Evolutionary conservation across 768 basidiomycete genomes (phyloP).

Genomic region (Tricholoma furcatifolium): DNA sequence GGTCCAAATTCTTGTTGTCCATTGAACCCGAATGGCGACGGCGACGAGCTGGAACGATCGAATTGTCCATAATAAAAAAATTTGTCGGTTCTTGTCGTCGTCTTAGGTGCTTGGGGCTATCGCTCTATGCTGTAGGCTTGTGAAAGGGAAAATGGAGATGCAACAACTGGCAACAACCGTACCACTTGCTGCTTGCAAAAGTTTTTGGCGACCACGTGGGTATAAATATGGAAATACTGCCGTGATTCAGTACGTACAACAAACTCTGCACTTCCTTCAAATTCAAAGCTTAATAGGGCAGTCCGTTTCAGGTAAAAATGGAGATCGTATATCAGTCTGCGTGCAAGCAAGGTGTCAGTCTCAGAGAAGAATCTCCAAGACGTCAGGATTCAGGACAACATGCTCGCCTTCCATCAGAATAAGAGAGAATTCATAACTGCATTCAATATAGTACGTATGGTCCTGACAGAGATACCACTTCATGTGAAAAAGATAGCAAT

Average conservation of each 20-base stretch:
- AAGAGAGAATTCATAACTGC: conserved; percentile 2
- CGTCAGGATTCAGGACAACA: too few relatives aligned
- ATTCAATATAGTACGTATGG: conserved; percentile 9
- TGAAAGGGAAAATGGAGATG: background rate
- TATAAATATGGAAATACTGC: background rate
- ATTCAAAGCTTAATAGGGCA: too few relatives aligned
- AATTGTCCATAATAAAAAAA: conserved; percentile 17
- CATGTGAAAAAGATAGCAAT: conserved; percentile 9
- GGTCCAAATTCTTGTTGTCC: conserved; percentile 27
- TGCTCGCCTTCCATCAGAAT: background rate
- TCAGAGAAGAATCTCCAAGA: too few relatives aligned
- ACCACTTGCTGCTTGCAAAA: conserved; percentile 3
- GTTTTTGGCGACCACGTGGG: conserved; percentile 13
- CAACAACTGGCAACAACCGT: background rate
- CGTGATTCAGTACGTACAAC: too few relatives aligned
- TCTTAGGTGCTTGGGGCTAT: background rate
- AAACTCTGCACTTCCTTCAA: too few relatives aligned
- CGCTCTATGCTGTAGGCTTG: background rate
- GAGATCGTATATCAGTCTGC: too few relatives aligned
- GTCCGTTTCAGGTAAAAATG: too few relatives aligned
- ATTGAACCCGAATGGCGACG: conserved; percentile 66
- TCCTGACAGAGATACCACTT: conserved; percentile 10
- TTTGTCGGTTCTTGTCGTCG: background rate
- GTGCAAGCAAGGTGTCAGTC: too few relatives aligned
- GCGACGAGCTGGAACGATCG: conserved; percentile 43